phyloP scores from a whole-genome alignment of 805 yeast species.

The Priceomyces carsonii region DNA sequence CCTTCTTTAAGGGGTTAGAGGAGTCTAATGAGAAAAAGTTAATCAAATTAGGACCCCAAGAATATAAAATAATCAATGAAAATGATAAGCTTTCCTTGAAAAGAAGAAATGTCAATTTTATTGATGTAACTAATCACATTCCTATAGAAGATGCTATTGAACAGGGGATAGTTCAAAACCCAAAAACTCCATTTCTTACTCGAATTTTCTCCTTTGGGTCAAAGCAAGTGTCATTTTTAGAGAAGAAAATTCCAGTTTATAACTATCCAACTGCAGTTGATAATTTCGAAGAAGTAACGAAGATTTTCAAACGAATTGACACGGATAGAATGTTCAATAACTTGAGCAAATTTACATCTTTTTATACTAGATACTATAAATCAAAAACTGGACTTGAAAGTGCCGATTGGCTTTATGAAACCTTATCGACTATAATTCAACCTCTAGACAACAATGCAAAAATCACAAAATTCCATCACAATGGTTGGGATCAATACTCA shows the following conservation, averaged over 20 bases:
- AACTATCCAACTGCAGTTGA: conserved; percentile 53
- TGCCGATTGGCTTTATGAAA: conserved; percentile 65
- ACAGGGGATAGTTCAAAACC: conserved; percentile 22
- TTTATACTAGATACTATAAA: conserved; percentile 76
- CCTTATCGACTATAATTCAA: conserved; percentile 41
- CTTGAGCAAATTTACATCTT: conserved; percentile 65
- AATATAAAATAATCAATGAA: conserved; percentile 35
- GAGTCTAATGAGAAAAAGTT: conserved; percentile 17
- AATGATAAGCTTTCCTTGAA: conserved; percentile 31
- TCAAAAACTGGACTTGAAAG: conserved; percentile 68
- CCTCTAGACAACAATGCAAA: conserved; percentile 26
- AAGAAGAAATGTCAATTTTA: conserved; percentile 52
- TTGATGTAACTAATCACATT: conserved; percentile 62
- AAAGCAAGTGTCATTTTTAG: conserved; percentile 25
- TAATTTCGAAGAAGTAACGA: conserved; percentile 38
- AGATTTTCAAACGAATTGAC: conserved; percentile 47
- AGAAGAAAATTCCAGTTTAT: conserved; percentile 32
- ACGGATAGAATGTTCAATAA: conserved; percentile 48
- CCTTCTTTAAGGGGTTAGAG: conserved; percentile 6
- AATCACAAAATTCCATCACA: conserved; percentile 57
- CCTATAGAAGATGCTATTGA: conserved; percentile 35
- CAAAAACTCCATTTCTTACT: conserved; percentile 10
- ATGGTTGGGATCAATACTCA: conserved; percentile 76
- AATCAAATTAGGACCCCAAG: conserved; percentile 36
- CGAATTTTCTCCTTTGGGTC: conserved; percentile 20